Conservation (phyloP, 2,329 filamentous ascomycete species). For the Apiospora marii region DNA sequence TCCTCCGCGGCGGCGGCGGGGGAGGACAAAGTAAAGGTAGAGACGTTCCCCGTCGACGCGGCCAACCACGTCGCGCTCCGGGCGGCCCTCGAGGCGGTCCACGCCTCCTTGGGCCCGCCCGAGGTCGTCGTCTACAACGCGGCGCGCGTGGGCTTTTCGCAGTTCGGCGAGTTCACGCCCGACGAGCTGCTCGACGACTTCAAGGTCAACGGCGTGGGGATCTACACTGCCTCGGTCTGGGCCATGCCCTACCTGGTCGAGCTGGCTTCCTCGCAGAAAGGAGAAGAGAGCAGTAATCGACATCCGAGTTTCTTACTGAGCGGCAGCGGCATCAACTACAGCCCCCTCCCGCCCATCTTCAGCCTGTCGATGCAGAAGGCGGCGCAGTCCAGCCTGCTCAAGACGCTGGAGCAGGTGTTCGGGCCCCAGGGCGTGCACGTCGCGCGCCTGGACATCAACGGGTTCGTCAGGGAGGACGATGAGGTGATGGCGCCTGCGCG, state of each 20-base stretch:
- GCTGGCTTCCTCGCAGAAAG: background rate
- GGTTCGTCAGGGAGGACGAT: slow-evolving; percentile 4
- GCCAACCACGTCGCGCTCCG: background rate
- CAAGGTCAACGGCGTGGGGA: background rate
- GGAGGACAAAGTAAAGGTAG: background rate
- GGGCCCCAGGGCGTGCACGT: background rate
- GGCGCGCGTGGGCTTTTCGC: slow-evolving; percentile 6
- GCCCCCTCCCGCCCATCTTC: background rate
- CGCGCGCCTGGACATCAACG: slow-evolving; percentile 11
- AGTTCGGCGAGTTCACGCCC: background rate
- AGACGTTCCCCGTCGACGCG: background rate
- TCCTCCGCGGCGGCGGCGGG: background rate
- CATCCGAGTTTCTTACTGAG: slow-evolving; percentile 9
- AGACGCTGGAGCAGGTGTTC: background rate
- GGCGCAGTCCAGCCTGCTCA: background rate
- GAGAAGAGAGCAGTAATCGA: background rate
- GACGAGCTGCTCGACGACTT: slow-evolving; percentile 1
- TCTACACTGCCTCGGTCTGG: background rate
- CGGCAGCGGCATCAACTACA: slow-evolving; percentile 14
- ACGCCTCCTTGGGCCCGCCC: slow-evolving; percentile 4
- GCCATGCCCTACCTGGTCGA: slow-evolving; percentile 8
- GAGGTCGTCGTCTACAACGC: slow-evolving; percentile 13
- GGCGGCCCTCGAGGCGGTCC: background rate
- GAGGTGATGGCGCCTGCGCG: background rate
- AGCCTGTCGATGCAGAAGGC: slow-evolving; percentile 19